These are phyloP conservation scores for Thraustotheca clavata DNA, from an alignment of 352 stramenopile species.

Conservation along the genomic window DNA sequence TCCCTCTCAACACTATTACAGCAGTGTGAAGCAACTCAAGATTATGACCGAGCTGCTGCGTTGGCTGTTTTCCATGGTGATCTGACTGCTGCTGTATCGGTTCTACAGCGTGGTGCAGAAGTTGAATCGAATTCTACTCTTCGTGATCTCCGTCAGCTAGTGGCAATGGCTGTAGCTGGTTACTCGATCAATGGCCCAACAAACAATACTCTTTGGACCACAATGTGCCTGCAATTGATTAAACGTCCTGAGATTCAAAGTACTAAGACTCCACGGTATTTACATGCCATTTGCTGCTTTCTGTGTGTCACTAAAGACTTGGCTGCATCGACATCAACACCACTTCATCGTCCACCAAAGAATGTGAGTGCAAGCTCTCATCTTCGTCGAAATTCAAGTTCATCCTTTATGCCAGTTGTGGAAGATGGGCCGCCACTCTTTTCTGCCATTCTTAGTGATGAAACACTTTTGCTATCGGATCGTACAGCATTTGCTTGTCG, in stretches of 20 bases:
- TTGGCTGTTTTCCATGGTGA: slow-evolving; percentile 82
- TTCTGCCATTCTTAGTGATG: slow-evolving; percentile 76
- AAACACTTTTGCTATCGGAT: slow-evolving; percentile 81
- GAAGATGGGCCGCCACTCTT: slow-evolving; percentile 30
- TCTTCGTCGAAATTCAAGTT: slow-evolving; percentile 2
- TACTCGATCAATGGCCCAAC: slow-evolving; percentile 50
- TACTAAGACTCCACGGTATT: slow-evolving; percentile 52
- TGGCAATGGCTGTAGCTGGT: slow-evolving; percentile 78
- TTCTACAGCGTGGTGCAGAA: slow-evolving; percentile 63
- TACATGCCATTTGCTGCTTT: slow-evolving; percentile 76
- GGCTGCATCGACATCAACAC: slow-evolving; percentile 22
- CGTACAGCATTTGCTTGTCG: slow-evolving; percentile 87
- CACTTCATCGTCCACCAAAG: not conserved
- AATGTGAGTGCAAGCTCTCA: not conserved
- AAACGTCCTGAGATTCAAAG: slow-evolving; percentile 64
- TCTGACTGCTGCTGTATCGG: slow-evolving; percentile 46
- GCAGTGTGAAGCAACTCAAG: slow-evolving; percentile 49
- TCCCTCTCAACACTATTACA: slow-evolving; percentile 43
- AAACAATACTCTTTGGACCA: slow-evolving; percentile 43
- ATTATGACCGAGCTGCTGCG: slow-evolving; percentile 57
- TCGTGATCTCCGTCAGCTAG: slow-evolving; percentile 75
- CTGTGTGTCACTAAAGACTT: slow-evolving; percentile 37
- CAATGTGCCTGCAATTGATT: slow-evolving; percentile 71
- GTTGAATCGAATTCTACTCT: slow-evolving; percentile 52
- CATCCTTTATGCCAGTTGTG: not conserved